Percentiles rank a stretch among this genome's conserved stretches.
Conservation (phyloP, 2,329 filamentous ascomycete genomes). For the Pseudocercospora fijiensis region DNA sequence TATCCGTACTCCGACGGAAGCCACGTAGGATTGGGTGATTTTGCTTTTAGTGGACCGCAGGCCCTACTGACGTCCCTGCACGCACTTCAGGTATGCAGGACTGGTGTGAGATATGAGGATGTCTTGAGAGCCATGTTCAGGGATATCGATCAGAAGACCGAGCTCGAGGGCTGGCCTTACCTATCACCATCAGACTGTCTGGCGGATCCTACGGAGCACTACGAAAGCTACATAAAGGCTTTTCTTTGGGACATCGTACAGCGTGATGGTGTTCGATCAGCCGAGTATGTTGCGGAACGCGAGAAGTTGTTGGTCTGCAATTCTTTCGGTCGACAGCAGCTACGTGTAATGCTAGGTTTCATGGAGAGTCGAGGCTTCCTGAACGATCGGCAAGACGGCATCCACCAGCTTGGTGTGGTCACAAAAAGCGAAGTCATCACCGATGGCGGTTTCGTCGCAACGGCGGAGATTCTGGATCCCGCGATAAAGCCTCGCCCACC, state of each 20-base stretch:
- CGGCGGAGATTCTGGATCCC: neutral
- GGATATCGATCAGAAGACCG: neutral
- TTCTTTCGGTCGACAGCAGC: slow-evolving; percentile 2
- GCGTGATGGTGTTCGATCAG: neutral
- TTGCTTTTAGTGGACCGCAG: slow-evolving; percentile 3
- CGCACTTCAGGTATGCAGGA: neutral
- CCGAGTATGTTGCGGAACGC: neutral
- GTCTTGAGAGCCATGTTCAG: slow-evolving; percentile 8
- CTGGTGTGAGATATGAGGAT: neutral
- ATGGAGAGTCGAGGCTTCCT: neutral
- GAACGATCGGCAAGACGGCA: neutral
- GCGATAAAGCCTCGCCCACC: neutral
- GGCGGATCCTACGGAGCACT: neutral
- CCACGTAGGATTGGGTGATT: neutral
- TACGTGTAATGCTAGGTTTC: slow-evolving; percentile 5
- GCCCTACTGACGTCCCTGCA: slow-evolving; percentile 9
- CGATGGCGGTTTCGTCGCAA: neutral
- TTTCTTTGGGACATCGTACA: neutral
- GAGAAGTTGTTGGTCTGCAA: neutral
- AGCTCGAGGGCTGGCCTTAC: neutral
- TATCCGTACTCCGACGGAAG: neutral
- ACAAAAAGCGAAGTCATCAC: neutral
- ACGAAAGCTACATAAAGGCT: neutral
- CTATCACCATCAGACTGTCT: neutral
- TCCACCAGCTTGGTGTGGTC: slow-evolving; percentile 7